A percentile compares a stretch with the other conserved stretches of the same genome.
phyloP scores from a whole-genome alignment of 495 filamentous ascomycete species.

The Bryoglossum gracile region DNA sequence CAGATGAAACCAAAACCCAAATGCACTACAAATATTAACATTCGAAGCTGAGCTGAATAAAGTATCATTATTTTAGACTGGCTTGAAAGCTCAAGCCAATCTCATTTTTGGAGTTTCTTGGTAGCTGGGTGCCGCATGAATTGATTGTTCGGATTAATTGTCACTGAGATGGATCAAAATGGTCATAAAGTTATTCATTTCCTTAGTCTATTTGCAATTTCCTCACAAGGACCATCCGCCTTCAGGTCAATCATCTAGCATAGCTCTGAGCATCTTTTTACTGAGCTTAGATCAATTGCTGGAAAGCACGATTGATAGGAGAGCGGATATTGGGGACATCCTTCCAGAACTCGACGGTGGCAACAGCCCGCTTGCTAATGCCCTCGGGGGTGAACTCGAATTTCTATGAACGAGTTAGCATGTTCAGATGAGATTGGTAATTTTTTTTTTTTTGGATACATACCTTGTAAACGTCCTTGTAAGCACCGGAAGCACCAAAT shows the following conservation, averaged over 20 bases:
- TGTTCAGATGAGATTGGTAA: neutral
- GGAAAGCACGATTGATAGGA: slow-evolving; percentile 89
- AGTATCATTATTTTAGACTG: no score
- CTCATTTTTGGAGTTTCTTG: no score
- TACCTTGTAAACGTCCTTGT: slow-evolving; percentile 96
- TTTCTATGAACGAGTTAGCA: slow-evolving; percentile 55
- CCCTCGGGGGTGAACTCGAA: slow-evolving; percentile 98
- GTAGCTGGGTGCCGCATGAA: no score
- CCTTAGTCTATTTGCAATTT: slow-evolving; percentile 6
- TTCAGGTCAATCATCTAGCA: neutral
- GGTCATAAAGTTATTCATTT: slow-evolving; percentile 3
- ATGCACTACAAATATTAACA: no score
- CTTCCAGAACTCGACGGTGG: slow-evolving; percentile 97
- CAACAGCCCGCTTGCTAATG: slow-evolving; percentile 84
- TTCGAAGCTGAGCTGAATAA: no score
- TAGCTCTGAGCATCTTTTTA: neutral
- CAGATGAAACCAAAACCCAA: no score
- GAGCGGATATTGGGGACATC: slow-evolving; percentile 79
- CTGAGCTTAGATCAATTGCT: slow-evolving; percentile 63
- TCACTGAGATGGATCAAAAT: no score
- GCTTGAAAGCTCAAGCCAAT: no score
- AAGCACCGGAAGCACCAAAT: slow-evolving; percentile 93
- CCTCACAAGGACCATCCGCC: neutral
- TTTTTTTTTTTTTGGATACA: no score
- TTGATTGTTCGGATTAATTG: no score